Percentiles rank a stretch among this genome's conserved stretches.
phyloP scores from a whole-genome alignment of 192 early-diverging fungal genomes.

The Rhizophagus prolifer region DNA sequence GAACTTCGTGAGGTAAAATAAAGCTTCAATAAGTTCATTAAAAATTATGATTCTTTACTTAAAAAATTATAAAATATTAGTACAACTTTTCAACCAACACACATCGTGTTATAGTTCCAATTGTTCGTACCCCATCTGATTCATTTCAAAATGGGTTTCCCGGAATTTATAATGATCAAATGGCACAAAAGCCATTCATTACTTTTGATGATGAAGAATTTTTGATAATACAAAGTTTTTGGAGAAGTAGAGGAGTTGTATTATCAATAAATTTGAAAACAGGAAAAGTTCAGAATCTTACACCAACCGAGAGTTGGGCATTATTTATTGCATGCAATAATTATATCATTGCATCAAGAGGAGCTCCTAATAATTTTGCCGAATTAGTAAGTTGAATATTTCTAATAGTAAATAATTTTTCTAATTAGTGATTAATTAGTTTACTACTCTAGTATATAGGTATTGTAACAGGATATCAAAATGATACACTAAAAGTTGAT shows the following conservation, averaged over 20 bases:
- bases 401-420: constrained; percentile 32
- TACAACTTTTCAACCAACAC: constrained; percentile 16
- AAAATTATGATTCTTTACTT: neutral
- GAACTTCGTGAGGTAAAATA: constrained; percentile 43
- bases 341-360: constrained; percentile 47
- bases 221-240: constrained; percentile 27
- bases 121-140: constrained; percentile 36
- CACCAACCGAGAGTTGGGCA: constrained; percentile 44
- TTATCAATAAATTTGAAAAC: constrained; percentile 42
- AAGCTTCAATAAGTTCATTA: neutral
- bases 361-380: constrained; percentile 46
- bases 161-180: constrained; percentile 65
- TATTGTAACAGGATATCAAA: constrained; percentile 33
- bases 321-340: constrained; percentile 46
- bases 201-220: constrained; percentile 30
- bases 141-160: constrained; percentile 53
- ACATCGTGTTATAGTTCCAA: constrained; percentile 38
- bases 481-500: constrained; percentile 23
- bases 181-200: constrained; percentile 42
- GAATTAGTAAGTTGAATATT: constrained; percentile 43
- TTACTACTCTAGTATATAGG: constrained; percentile 30
- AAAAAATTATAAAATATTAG: neutral
- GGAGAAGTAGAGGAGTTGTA: constrained; percentile 35
- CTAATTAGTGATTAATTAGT: constrained; percentile 13
- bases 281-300: constrained; percentile 52